Conservation (phyloP, 2,329 filamentous ascomycete species). For the Spiromastix sp. region DNA sequence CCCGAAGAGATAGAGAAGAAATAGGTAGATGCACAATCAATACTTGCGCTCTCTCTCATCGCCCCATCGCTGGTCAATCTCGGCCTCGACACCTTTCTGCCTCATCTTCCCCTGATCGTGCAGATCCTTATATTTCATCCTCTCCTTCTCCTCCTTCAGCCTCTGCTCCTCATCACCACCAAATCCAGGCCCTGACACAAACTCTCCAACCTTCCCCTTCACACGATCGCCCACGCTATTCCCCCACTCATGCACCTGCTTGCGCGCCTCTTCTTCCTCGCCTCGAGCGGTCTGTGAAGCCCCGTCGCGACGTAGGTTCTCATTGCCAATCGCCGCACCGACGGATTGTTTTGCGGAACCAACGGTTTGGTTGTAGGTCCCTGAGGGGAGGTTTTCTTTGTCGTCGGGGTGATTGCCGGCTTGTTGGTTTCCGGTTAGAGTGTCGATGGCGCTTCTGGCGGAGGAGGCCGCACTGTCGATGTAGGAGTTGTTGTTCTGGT, state of each 20-base stretch:
- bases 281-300: slow-evolving; percentile 70
- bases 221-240: slow-evolving; percentile 58
- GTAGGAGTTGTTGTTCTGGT: slow-evolving; percentile 1
- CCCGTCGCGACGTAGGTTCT: slow-evolving; percentile 64
- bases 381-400: slow-evolving; percentile 35
- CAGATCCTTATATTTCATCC: slow-evolving; percentile 50
- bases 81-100: slow-evolving; percentile 72
- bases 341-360: slow-evolving; percentile 74
- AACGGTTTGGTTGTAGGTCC: slow-evolving; percentile 81
- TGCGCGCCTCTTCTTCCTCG: slow-evolving; percentile 70
- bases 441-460: slow-evolving; percentile 1
- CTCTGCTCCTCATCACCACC: slow-evolving; percentile 55
- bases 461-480: neutral
- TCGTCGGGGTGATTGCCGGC: neutral
- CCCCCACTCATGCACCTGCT: slow-evolving; percentile 66
- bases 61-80: slow-evolving; percentile 54
- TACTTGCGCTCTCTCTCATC: neutral
- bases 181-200: slow-evolving; percentile 51
- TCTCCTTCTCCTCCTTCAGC: slow-evolving; percentile 32
- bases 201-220: slow-evolving; percentile 59
- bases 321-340: slow-evolving; percentile 64
- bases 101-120: slow-evolving; percentile 77
- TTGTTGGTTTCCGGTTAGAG: slow-evolving; percentile 1
- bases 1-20: too few relatives aligned
- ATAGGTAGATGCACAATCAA: too few relatives aligned